phyloP scores from a whole-genome alignment of 371 early-diverging fungal genomes.

The Mucor sp. region DNA sequence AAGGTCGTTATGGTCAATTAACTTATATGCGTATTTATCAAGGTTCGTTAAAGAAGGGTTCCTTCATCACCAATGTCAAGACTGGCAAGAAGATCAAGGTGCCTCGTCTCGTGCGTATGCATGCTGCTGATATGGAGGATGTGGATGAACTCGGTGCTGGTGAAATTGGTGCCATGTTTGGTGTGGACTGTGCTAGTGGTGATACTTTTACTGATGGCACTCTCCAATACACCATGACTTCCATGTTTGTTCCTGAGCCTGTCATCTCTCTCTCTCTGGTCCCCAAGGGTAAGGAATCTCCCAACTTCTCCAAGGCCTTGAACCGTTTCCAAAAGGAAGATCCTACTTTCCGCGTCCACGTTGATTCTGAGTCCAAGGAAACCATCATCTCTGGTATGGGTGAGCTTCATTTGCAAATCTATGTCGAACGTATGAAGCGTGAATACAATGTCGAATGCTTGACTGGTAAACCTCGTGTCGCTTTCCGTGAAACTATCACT shows the following conservation, averaged over 20 bases:
- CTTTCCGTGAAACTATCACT: slow-evolving; percentile 94
- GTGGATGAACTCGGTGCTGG: slow-evolving; percentile 93
- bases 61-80: slow-evolving; percentile 83
- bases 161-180: slow-evolving; percentile 98
- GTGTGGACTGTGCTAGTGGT: slow-evolving; percentile 97
- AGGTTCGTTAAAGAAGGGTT: slow-evolving; percentile 88
- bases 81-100: slow-evolving; percentile 96
- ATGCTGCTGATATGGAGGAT: slow-evolving; percentile 98
- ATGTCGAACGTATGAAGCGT: slow-evolving; percentile 97
- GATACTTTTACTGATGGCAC: slow-evolving; percentile 96
- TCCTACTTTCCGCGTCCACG: slow-evolving; percentile 96
- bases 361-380: slow-evolving; percentile 92
- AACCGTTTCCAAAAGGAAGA: slow-evolving; percentile 97
- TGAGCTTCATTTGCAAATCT: slow-evolving; percentile 91
- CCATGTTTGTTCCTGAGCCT: slow-evolving; percentile 97
- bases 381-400: slow-evolving; percentile 95
- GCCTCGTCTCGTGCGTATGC: slow-evolving; percentile 96
- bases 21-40: slow-evolving; percentile 98
- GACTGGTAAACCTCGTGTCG: slow-evolving; percentile 96
- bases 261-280: slow-evolving; percentile 93
- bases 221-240: slow-evolving; percentile 88
- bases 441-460: slow-evolving; percentile 94
- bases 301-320: slow-evolving; percentile 95
- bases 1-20: slow-evolving; percentile 94
- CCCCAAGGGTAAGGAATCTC: slow-evolving; percentile 88